Percentiles rank a stretch among this genome's conserved stretches.
These are phyloP conservation scores for Lyophyllum atratum DNA, from an alignment of 768 basidiomycete genomes.

Conservation along the genomic window DNA sequence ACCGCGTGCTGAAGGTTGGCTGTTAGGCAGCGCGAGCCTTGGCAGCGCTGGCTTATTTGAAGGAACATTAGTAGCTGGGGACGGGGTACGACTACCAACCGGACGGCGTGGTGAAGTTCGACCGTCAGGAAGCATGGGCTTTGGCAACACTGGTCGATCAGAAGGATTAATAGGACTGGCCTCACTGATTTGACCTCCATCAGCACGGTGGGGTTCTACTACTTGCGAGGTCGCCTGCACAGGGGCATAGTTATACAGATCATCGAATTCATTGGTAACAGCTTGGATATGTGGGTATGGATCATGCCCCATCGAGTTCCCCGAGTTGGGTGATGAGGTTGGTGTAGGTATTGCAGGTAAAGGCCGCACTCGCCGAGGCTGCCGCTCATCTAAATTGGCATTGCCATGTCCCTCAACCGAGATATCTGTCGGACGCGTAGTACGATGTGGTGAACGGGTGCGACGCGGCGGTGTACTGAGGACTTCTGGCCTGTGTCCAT, in stretches of 20 bases:
- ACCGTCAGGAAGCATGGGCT: too few species aligned
- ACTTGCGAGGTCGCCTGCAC: background rate
- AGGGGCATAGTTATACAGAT: constrained; percentile 12
- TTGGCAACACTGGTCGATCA: background rate
- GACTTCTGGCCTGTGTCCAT: background rate
- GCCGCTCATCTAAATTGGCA: constrained; percentile 8
- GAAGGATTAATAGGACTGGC: background rate
- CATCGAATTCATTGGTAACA: constrained; percentile 15
- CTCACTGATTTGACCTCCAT: background rate
- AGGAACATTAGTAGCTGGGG: constrained; percentile 4
- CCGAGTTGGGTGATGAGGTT: constrained; percentile 5
- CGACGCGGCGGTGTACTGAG: constrained; percentile 11
- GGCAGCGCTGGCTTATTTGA: background rate
- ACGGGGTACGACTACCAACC: background rate
- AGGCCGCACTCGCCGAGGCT: constrained; percentile 19
- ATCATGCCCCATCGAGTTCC: constrained; percentile 3
- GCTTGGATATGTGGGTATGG: constrained; percentile 8
- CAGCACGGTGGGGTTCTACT: background rate
- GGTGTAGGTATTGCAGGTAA: constrained; percentile 23
- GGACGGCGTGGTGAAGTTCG: too few species aligned
- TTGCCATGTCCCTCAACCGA: constrained; percentile 1
- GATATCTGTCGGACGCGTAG: constrained; percentile 8
- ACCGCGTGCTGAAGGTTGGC: background rate
- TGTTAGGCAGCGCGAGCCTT: background rate
- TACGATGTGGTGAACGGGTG: constrained; percentile 1